Percentiles rank a stretch among this genome's conserved stretches.
Evolutionary conservation across 2,329 filamentous ascomycete species (phyloP).

Genomic region (Diaporthe citrichinensis): DNA sequence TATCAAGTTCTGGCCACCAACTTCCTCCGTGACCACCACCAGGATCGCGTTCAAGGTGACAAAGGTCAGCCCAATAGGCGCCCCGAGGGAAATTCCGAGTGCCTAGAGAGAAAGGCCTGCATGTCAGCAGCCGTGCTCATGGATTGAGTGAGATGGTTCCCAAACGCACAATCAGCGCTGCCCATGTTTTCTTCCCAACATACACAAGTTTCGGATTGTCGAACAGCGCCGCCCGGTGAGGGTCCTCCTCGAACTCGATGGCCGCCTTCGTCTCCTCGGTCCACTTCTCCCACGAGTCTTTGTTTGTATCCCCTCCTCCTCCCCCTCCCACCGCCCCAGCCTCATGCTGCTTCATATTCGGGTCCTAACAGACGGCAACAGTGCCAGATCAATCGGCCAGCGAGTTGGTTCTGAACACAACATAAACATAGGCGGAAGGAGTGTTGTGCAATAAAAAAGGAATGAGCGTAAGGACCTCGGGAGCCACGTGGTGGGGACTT

Average conservation of each 20-base stretch:
- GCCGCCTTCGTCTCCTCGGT: conserved; percentile 38
- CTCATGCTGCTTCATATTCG: conserved; percentile 14
- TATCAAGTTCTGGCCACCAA: conserved; percentile 1
- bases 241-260: conserved; percentile 31
- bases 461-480: background rate
- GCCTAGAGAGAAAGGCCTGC: background rate
- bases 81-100: conserved; percentile 23
- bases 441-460: background rate
- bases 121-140: background rate
- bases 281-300: conserved; percentile 21
- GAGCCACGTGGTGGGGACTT: conserved; percentile 1
- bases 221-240: conserved; percentile 14
- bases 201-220: conserved; percentile 29
- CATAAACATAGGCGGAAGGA: background rate
- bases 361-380: conserved; percentile 9
- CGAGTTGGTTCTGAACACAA: conserved; percentile 1
- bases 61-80: conserved; percentile 19
- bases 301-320: background rate
- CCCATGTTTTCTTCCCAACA: conserved; percentile 32
- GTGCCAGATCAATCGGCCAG: conserved; percentile 20
- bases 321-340: conserved; percentile 7
- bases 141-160: background rate
- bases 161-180: conserved; percentile 25
- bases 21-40: conserved; percentile 18
- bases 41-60: conserved; percentile 1